Base-by-base conservation (phyloP, 73 alveolate genomes). In the Tetrahymena elliotti region DNA sequence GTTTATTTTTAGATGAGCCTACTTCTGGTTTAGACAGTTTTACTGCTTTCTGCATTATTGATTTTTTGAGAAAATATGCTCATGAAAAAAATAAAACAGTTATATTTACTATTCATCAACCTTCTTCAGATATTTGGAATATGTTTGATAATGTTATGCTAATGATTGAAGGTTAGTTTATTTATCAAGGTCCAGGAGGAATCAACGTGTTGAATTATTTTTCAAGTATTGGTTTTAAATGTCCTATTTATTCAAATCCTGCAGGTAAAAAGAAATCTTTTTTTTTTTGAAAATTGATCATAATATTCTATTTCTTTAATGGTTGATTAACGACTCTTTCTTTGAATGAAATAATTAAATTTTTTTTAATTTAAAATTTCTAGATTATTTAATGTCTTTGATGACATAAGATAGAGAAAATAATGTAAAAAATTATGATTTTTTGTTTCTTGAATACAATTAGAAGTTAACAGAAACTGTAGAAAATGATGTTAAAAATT, bases 61-160 rank as follows among this genome's bases (percentile, higher is more conserved):
- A 83, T 94, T 83, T 35, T 37, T 38, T 95, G 33, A 83, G 39
- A 38, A 22, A 83, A 22, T 53, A 83, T 27, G 97, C 98, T 9
- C 40, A 31, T 88, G 40, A 34, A 6, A 15, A 94, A 52, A 93
- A 88, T 36, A 38, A 83, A 93, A 96, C 98, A 10, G 93, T 96
- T 3, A 16, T 96, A 16, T 47, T 96, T 15, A 96, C 98, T 13
- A 96, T 96, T 3, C 98, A 96, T 93, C 54, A 93, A 31, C 98
- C 98, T 16, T 84, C 93, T 16, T 39, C 97, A 16, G 98, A 96
- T 38, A 96, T 96, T 95, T 96, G 54, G 83, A 24, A 22, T 83
- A 95, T 94, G 52, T 96, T 96, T 93, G 98, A 96, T 92, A 41
- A 93, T 35, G 41, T 96, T 38, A 94, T 96, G 98, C 97, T 96